phyloP scores from a whole-genome alignment of 306 rosid species.

The Castanea crenata region DNA sequence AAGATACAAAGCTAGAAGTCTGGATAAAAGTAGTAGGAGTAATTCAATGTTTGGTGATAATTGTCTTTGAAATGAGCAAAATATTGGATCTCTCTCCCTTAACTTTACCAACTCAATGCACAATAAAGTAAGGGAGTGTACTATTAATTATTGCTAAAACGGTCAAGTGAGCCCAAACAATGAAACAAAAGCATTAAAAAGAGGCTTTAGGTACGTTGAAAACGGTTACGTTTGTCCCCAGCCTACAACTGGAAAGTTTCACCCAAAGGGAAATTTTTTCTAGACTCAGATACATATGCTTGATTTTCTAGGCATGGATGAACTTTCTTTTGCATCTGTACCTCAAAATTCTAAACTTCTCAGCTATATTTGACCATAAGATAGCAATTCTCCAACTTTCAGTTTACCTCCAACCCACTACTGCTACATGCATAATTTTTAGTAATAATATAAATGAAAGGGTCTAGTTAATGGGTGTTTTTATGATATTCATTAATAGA shows the following conservation, averaged over 20 bases:
- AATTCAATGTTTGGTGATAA: conserved; percentile 18
- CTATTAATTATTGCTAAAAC: conserved; percentile 19
- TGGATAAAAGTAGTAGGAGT: neutral
- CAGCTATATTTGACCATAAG: too few relatives aligned
- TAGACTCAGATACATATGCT: too few relatives aligned
- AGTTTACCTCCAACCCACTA: too few relatives aligned
- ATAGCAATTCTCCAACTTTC: too few relatives aligned
- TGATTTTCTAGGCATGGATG: neutral
- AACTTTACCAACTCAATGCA: conserved; percentile 10
- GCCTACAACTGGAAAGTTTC: conserved; percentile 10
- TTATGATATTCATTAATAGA: too few relatives aligned
- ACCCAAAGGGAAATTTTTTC: neutral
- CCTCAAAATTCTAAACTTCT: too few relatives aligned
- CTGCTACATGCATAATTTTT: too few relatives aligned
- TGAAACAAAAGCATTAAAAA: conserved; percentile 7
- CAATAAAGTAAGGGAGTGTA: neutral
- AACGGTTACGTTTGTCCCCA: conserved; percentile 13
- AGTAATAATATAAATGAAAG: too few relatives aligned
- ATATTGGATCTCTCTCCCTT: neutral
- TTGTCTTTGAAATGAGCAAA: conserved; percentile 19
- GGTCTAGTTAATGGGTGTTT: too few relatives aligned
- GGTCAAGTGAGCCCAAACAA: conserved; percentile 10
- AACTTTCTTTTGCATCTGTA: too few relatives aligned
- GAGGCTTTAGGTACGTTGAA: neutral
- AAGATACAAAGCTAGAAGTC: neutral